These are phyloP conservation scores for Coprinellus micaceus DNA, from an alignment of 768 basidiomycete species.

Conservation along the genomic window DNA sequence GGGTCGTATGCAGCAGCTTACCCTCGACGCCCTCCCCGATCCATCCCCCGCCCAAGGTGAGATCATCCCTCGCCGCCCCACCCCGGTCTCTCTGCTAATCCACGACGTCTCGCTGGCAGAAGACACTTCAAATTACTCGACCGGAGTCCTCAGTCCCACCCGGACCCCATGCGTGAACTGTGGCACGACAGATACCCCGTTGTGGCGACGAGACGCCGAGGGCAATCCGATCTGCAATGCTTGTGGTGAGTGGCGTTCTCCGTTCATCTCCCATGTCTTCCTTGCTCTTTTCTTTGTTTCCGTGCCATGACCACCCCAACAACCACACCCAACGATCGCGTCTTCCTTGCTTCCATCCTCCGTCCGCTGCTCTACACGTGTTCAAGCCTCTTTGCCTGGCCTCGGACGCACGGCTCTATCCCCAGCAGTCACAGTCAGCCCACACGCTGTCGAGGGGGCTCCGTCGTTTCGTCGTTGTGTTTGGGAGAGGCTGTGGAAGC, in stretches of 20 bases:
- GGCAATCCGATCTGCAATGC: constrained; percentile 88
- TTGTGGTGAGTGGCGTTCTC: constrained; percentile 66
- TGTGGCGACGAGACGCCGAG: constrained; percentile 79
- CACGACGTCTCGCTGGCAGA: too few species aligned
- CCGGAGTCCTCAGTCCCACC: constrained; percentile 28
- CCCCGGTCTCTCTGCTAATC: too few species aligned
- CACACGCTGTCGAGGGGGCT: too few species aligned
- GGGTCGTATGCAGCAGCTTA: too few species aligned
- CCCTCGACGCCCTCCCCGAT: too few species aligned
- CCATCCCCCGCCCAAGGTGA: too few species aligned
- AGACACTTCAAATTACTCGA: too few species aligned
- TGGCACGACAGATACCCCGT: constrained; percentile 71
- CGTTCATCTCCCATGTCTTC: constrained; percentile 17
- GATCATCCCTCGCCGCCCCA: too few species aligned
- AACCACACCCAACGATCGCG: neutral
- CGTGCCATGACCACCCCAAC: neutral
- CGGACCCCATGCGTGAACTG: constrained; percentile 67
- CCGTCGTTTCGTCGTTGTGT: neutral
- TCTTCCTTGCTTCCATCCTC: neutral
- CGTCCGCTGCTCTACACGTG: too few species aligned
- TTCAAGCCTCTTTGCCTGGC: neutral
- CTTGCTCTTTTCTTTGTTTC: neutral
- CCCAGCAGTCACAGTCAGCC: too few species aligned
- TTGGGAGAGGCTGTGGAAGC: neutral
- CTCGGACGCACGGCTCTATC: too few species aligned